These are phyloP conservation scores for Myriosclerotinia scirpicola DNA, from an alignment of 2,329 filamentous ascomycete species.

Conservation along the genomic window DNA sequence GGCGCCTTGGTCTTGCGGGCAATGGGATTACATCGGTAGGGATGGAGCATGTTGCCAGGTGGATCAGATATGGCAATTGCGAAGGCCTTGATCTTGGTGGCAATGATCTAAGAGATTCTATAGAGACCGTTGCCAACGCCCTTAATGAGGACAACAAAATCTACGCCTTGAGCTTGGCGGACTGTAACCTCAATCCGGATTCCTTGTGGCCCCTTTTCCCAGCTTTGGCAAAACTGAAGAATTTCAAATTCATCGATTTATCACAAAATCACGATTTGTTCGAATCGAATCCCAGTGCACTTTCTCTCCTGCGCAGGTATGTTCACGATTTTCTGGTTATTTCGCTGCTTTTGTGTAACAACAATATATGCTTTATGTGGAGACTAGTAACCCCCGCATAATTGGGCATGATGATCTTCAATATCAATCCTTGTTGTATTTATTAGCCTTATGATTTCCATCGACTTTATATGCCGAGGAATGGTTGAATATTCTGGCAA, in stretches of 20 bases:
- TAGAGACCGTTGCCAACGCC: slow-evolving; percentile 54
- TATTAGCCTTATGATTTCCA: background rate
- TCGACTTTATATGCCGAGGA: background rate
- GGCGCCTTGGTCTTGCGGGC: slow-evolving; percentile 77
- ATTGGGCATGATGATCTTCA: background rate
- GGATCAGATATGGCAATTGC: slow-evolving; percentile 73
- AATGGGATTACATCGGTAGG: slow-evolving; percentile 76
- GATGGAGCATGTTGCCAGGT: slow-evolving; percentile 72
- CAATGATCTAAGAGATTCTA: slow-evolving; percentile 65
- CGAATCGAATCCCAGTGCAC: slow-evolving; percentile 67
- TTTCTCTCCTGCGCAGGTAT: slow-evolving; percentile 72
- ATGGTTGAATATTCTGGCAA: background rate
- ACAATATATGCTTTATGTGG: background rate
- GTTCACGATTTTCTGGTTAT: slow-evolving; percentile 34
- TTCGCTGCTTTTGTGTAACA: background rate
- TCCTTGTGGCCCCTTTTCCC: slow-evolving; percentile 75
- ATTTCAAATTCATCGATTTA: slow-evolving; percentile 86
- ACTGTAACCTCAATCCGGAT: slow-evolving; percentile 75
- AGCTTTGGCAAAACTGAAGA: slow-evolving; percentile 64
- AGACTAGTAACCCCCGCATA: slow-evolving; percentile 17
- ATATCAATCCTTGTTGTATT: slow-evolving; percentile 14
- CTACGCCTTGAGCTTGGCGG: slow-evolving; percentile 81
- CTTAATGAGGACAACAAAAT: slow-evolving; percentile 58
- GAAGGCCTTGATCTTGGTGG: slow-evolving; percentile 87
- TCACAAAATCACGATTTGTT: slow-evolving; percentile 87